These are phyloP conservation scores for Delitschia confertaspora DNA, from an alignment of 495 filamentous ascomycete species.

Conservation along the genomic window DNA sequence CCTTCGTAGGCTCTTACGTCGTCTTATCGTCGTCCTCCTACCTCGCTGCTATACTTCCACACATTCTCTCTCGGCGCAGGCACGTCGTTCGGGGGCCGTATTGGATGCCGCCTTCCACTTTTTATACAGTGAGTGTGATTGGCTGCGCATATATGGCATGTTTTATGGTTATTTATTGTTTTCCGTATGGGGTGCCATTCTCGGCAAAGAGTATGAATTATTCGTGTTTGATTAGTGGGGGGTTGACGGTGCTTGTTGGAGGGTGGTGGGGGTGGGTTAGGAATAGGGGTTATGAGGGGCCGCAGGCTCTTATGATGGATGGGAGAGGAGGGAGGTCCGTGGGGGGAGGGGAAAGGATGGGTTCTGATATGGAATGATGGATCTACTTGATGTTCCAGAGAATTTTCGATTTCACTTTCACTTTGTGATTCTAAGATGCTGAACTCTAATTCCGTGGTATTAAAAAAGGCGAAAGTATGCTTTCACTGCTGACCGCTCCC, in stretches of 20 bases:
- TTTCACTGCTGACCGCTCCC: too few relatives aligned
- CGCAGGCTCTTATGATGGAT: conserved; percentile 10
- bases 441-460: too few relatives aligned
- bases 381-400: too few relatives aligned
- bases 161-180: conserved; percentile 68
- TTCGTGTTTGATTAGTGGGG: conserved; percentile 25
- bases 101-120: conserved; percentile 52
- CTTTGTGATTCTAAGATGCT: too few relatives aligned
- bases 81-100: conserved; percentile 61
- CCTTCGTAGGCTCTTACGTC: conserved; percentile 66
- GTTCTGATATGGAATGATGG: too few relatives aligned
- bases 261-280: conserved; percentile 25
- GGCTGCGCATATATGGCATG: conserved; percentile 56
- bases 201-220: conserved; percentile 33
- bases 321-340: too few relatives aligned
- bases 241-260: conserved; percentile 26
- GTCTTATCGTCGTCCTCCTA: conserved; percentile 67
- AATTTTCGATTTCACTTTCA: too few relatives aligned
- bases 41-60: conserved; percentile 64
- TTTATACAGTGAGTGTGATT: conserved; percentile 50
- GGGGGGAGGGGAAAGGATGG: too few relatives aligned
- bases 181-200: conserved; percentile 40
- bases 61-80: conserved; percentile 55
- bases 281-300: conserved; percentile 28
- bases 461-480: too few relatives aligned